A percentile compares a stretch with the other conserved stretches of the same genome.
Conservation (phyloP, 1,284 basidiomycete species). For the Neonothopanus nambi region DNA sequence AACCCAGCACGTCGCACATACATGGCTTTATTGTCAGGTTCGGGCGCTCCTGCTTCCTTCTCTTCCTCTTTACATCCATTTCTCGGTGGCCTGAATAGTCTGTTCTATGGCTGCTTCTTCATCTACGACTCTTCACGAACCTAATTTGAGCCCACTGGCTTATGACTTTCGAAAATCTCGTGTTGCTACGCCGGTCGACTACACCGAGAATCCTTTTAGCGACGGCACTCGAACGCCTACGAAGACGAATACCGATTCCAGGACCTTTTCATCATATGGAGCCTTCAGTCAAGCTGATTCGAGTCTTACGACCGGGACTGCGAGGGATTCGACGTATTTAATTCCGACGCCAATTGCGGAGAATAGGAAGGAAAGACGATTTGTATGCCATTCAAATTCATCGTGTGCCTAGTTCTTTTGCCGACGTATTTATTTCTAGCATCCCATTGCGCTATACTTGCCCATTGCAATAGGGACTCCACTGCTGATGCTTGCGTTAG, state of each 20-base stretch:
- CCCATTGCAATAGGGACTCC: slow-evolving; percentile 43
- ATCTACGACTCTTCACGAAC: too few species aligned
- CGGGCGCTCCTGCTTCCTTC: too few species aligned
- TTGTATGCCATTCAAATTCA: slow-evolving; percentile 34
- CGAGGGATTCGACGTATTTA: slow-evolving; percentile 41
- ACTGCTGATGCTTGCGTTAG: slow-evolving; percentile 45
- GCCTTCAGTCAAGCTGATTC: not conserved
- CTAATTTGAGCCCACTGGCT: too few species aligned
- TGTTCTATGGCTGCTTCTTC: too few species aligned
- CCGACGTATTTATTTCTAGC: slow-evolving; percentile 32
- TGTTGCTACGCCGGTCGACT: not conserved
- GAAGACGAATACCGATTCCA: not conserved
- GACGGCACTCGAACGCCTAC: slow-evolving; percentile 4
- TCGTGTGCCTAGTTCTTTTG: not conserved
- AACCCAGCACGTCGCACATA: too few species aligned
- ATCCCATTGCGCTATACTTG: slow-evolving; percentile 43
- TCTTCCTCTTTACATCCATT: too few species aligned
- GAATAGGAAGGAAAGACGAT: slow-evolving; percentile 38
- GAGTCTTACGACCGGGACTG: not conserved
- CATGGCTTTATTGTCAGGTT: too few species aligned
- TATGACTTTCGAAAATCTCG: too few species aligned
- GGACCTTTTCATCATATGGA: not conserved
- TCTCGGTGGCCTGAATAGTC: too few species aligned
- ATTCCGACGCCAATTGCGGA: slow-evolving; percentile 43
- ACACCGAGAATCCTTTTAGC: slow-evolving; percentile 1